Evolutionary conservation across 2,329 filamentous ascomycete genomes (phyloP).

Genomic region (Sclerotinia minor): DNA sequence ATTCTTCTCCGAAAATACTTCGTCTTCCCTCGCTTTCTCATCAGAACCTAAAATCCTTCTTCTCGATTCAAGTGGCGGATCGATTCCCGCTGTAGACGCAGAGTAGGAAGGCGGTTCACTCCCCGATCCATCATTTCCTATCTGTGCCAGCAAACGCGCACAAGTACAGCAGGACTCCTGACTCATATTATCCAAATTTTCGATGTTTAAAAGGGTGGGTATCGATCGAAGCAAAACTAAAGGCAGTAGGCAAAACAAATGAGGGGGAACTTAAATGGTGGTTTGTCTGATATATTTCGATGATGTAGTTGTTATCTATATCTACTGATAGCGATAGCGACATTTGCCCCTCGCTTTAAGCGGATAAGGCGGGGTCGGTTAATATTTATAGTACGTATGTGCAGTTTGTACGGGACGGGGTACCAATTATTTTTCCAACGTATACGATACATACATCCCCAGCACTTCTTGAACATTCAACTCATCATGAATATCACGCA

Average conservation of each 20-base stretch:
- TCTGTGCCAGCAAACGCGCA: slow-evolving; percentile 11
- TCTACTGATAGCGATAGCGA: background rate
- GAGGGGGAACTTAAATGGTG: background rate
- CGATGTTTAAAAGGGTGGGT: background rate
- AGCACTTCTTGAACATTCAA: background rate
- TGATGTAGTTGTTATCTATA: background rate
- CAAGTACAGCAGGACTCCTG: slow-evolving; percentile 15
- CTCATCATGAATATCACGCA: background rate
- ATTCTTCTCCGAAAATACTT: background rate
- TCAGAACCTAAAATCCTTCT: background rate
- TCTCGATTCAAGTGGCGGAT: background rate
- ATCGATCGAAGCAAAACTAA: background rate
- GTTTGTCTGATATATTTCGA: background rate
- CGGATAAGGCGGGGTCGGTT: background rate
- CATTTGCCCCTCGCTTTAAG: slow-evolving; percentile 18
- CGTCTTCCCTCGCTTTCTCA: background rate
- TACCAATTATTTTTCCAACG: no score
- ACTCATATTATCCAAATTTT: background rate
- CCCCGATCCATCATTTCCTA: background rate
- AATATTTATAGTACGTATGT: no score
- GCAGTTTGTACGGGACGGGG: no score
- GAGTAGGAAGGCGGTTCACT: background rate
- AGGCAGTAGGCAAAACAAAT: background rate
- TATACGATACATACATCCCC: background rate
- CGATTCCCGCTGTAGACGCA: background rate